Evolutionary conservation across 208 protist species (phyloP), one percentile per base, ranked within the genome.

Genomic region (Acanthamoeba triangularis): DNA sequence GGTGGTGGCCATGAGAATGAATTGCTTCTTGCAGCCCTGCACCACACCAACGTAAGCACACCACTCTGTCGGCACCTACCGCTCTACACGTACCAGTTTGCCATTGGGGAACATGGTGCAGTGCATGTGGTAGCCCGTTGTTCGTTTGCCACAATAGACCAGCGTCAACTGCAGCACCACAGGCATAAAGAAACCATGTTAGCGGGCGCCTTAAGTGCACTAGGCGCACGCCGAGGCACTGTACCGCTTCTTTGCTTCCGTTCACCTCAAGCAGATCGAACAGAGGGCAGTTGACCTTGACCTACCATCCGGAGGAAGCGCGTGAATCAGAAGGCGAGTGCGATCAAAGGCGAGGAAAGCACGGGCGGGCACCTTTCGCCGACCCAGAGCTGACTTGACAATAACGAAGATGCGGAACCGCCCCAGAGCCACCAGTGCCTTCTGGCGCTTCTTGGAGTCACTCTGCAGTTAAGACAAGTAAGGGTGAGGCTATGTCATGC

Each of bases 241-340:
- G 44, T 63, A 88, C 80, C 25, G 80, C 80, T n/a, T 88, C 52
- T 30, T 59, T 88, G 80, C 52, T 88, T 52, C 80, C 80, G n/a
- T 52, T 63, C 14, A 88, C 41, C 23, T 88, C 80, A 30, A 88
- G 52, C 16, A 88, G 80, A 33, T 88, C 80, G 23, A 63, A 59
- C 25, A 88, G 33, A 33, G 20, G 80, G 18, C 28, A 49, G 80
- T 23, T 88, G 80, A 78, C 7, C 69, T 78, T 78, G 69, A 78
- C 37, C 69, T 78, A 20, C 30, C 13, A 25, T 1, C 69, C 23
- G n/a, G n/a, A 7, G 59, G 23, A 30, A 18, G 59, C 14, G 59
- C 8, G 23, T 23, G 59, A 1, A 6, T 13, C 54, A 13, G 54
- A 2, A 10, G 54, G 20, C 11, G 16, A 61, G 54, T 23, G 11